A percentile compares a stretch with the other conserved stretches of the same genome.
phyloP scores from a whole-genome alignment of 768 basidiomycete species.

The Pleurotus citrinopileatus region DNA sequence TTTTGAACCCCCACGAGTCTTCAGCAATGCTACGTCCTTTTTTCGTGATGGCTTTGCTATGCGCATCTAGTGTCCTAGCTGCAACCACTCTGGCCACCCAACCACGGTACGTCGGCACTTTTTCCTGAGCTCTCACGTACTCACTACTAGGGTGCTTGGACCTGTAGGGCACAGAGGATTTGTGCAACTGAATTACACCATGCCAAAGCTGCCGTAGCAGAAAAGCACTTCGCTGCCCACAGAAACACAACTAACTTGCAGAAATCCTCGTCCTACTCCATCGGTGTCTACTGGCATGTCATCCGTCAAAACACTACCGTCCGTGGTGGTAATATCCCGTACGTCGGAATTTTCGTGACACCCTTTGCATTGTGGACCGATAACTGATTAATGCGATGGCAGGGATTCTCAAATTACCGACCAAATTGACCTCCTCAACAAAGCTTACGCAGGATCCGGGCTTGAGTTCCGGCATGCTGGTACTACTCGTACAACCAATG shows the following conservation, averaged over 20 bases:
- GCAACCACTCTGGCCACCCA: too few relatives aligned
- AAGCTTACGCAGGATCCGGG: constrained; percentile 26
- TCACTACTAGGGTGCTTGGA: background rate
- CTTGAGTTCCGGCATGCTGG: constrained; percentile 26
- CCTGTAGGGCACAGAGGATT: too few relatives aligned
- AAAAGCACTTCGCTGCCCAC: constrained; percentile 40
- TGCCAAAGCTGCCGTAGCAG: constrained; percentile 16
- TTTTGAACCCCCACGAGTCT: background rate
- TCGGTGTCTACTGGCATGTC: constrained; percentile 31
- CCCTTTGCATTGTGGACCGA: constrained; percentile 4
- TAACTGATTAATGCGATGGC: constrained; percentile 9
- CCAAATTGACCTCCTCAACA: constrained; percentile 32
- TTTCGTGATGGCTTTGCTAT: background rate
- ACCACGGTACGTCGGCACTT: too few relatives aligned
- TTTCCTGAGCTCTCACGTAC: background rate
- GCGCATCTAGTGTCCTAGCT: background rate
- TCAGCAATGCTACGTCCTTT: background rate
- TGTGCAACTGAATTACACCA: background rate
- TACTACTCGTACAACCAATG: constrained; percentile 27
- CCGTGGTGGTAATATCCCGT: constrained; percentile 42
- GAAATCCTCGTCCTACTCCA: background rate
- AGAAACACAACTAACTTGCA: constrained; percentile 12
- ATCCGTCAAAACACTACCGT: constrained; percentile 28
- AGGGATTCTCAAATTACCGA: constrained; percentile 22
- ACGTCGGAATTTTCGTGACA: too few relatives aligned